A percentile compares a stretch with the other conserved stretches of the same genome.
Evolutionary conservation across 2,329 filamentous ascomycete species (phyloP).

Genomic region (Alternaria hordeiaustralica): DNA sequence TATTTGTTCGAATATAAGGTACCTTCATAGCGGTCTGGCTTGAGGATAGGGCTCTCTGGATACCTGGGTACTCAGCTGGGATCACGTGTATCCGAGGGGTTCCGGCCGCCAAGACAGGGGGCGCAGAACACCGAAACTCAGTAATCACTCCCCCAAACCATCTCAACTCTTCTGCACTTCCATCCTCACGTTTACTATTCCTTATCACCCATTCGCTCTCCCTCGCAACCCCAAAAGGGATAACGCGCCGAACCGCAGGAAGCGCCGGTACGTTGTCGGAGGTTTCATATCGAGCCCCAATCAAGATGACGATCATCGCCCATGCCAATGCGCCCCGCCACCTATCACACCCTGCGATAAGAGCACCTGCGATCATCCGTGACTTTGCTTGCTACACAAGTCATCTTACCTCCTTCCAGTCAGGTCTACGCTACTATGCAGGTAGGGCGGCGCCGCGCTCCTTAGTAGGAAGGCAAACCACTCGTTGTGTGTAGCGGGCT

Average conservation of each 20-base stretch:
- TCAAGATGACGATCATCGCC: constrained; percentile 29
- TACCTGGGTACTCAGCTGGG: background rate
- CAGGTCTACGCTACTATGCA: constrained; percentile 22
- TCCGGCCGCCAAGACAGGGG: background rate
- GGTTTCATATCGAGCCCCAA: constrained; percentile 32
- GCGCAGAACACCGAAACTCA: background rate
- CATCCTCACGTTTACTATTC: constrained; percentile 27
- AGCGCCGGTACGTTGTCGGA: constrained; percentile 18
- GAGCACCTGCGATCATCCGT: constrained; percentile 28
- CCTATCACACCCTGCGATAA: constrained; percentile 41
- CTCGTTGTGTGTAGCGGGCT: constrained; percentile 6
- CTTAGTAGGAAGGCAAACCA: constrained; percentile 36
- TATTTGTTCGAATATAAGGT: background rate
- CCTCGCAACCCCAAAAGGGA: constrained; percentile 14
- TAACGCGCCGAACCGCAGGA: constrained; percentile 26
- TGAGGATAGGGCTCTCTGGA: background rate
- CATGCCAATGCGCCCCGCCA: constrained; percentile 15
- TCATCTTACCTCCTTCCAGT: constrained; percentile 26
- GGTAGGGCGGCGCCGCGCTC: constrained; percentile 36
- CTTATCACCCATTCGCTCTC: constrained; percentile 30
- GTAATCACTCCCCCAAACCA: background rate
- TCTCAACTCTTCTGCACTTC: background rate
- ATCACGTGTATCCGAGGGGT: background rate
- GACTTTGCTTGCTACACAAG: constrained; percentile 20
- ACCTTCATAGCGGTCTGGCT: background rate